Percentiles rank a stretch among this genome's conserved stretches.
phyloP scores from a whole-genome alignment of 2,329 filamentous ascomycete genomes.

The Raffaelea ambrosiae region DNA sequence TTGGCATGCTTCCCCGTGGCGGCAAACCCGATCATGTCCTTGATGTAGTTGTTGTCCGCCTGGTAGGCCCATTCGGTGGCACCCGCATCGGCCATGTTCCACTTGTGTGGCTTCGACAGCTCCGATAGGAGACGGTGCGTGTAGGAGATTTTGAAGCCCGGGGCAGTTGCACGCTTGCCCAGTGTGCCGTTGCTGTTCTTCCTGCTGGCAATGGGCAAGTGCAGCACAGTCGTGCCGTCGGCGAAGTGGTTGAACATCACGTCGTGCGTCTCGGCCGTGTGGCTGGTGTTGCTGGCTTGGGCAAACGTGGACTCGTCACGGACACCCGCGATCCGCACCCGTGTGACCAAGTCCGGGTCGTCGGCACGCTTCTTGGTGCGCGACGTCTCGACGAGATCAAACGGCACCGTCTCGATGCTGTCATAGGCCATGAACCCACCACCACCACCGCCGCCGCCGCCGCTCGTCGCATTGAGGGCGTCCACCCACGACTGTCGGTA shows the following conservation, averaged over 20 bases:
- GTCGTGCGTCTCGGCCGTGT: neutral
- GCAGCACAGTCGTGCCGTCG: neutral
- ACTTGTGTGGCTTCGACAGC: neutral
- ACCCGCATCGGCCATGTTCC: neutral
- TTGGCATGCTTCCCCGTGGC: neutral
- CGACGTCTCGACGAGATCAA: neutral
- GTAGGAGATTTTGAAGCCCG: neutral
- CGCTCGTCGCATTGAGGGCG: too few relatives aligned
- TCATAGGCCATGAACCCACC: too few relatives aligned
- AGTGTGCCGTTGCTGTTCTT: neutral
- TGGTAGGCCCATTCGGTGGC: neutral
- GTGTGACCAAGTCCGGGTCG: neutral
- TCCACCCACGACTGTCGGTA: too few relatives aligned
- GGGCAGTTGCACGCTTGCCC: neutral
- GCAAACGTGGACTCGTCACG: neutral
- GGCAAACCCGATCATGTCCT: neutral
- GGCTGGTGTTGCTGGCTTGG: neutral
- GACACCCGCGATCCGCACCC: neutral
- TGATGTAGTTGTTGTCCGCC: neutral
- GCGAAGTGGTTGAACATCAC: neutral
- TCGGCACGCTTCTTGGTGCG: neutral
- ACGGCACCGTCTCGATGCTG: neutral
- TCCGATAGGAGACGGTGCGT: neutral
- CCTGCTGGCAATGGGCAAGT: neutral
- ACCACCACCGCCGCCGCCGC: too few relatives aligned